Evolutionary conservation across 1,284 basidiomycete genomes (phyloP).

Genomic region (Boletellus dicymbophilus): DNA sequence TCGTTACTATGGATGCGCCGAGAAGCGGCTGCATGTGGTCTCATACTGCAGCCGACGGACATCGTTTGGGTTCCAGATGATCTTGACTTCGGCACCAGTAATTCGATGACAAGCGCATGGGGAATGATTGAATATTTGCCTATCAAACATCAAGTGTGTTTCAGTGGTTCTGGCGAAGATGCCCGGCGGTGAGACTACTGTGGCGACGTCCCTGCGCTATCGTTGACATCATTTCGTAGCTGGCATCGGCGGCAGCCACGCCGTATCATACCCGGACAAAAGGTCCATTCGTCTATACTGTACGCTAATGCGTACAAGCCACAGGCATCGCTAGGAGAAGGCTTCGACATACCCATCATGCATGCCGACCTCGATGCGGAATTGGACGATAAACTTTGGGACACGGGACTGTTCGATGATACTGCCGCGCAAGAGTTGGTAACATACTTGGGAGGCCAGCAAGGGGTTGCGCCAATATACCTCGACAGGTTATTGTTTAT

Average conservation of each 20-base stretch:
- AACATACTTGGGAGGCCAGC: constrained; percentile 2
- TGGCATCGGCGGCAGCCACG: constrained; percentile 10
- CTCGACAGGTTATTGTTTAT: constrained; percentile 20
- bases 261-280: constrained; percentile 9
- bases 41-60: constrained; percentile 23
- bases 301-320: constrained; percentile 27
- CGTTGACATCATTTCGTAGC: constrained; percentile 14
- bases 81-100: constrained; percentile 16
- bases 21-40: constrained; percentile 24
- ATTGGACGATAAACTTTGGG: constrained; percentile 20
- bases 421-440: constrained; percentile 21
- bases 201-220: background rate
- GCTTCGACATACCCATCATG: constrained; percentile 25
- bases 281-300: constrained; percentile 31
- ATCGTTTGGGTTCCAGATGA: constrained; percentile 27
- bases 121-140: constrained; percentile 25
- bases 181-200: constrained; percentile 14
- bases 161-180: constrained; percentile 12
- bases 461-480: constrained; percentile 20
- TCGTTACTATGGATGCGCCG: constrained; percentile 31
- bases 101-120: constrained; percentile 27
- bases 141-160: constrained; percentile 27
- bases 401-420: constrained; percentile 27
- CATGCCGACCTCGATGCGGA: constrained; percentile 2
- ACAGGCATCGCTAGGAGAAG: constrained; percentile 26